These are phyloP conservation scores for Kluyveromyces marxianus DNA, from an alignment of 1,139 yeast genomes.

Conservation along the genomic window DNA sequence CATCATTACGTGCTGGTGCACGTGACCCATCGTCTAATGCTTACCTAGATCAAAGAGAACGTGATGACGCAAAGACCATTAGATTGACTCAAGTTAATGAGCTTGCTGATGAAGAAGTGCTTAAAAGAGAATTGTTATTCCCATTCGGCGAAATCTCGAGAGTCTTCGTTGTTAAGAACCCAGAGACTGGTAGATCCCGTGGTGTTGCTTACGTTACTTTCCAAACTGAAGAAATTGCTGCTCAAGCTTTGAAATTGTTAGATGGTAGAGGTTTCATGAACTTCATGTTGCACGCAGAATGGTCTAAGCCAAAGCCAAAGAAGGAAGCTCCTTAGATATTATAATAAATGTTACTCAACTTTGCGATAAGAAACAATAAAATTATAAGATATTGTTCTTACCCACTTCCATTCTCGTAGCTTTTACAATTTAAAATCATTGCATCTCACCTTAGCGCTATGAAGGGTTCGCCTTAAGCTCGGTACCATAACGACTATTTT, in stretches of 20 bases:
- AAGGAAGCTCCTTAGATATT: conserved; percentile 5
- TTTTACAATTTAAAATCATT: background rate
- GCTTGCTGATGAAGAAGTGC: conserved; percentile 73
- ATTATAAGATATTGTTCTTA: too few species aligned
- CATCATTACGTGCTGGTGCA: conserved; percentile 48
- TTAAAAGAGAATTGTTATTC: conserved; percentile 67
- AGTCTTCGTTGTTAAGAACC: conserved; percentile 80
- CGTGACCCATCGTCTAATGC: conserved; percentile 38
- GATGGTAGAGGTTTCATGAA: conserved; percentile 92
- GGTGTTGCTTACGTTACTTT: conserved; percentile 97
- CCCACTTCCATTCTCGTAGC: background rate
- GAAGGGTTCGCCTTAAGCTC: background rate
- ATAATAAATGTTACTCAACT: background rate
- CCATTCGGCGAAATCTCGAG: conserved; percentile 71
- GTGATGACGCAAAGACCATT: conserved; percentile 84
- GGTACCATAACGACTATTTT: background rate
- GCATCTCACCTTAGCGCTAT: background rate
- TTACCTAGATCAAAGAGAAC: conserved; percentile 45
- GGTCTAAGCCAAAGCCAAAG: conserved; percentile 40
- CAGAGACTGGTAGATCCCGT: conserved; percentile 89
- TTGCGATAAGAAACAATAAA: too few species aligned
- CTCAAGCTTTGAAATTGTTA: conserved; percentile 66
- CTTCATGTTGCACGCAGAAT: conserved; percentile 76
- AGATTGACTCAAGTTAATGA: conserved; percentile 89
- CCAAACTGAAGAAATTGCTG: conserved; percentile 61